Base-by-base conservation (phyloP, 129 eudicot species). In the Chrysanthemum seticuspe region DNA sequence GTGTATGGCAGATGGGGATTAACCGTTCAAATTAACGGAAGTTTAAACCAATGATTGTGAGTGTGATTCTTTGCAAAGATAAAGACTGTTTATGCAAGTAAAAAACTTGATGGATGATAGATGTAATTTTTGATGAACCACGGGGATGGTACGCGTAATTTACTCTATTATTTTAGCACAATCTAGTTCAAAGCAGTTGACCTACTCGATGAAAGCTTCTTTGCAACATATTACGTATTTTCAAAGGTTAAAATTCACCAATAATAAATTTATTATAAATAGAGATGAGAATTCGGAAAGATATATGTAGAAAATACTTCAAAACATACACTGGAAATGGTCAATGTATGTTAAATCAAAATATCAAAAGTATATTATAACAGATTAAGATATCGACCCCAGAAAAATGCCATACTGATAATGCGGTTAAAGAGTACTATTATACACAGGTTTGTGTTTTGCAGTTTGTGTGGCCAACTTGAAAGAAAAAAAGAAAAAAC, bases 301-400 rank as follows among this genome's bases (percentile, higher is more conserved):
- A 15, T 19, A 68, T 50, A 19, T 49, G 6, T 67, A 21, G 6
- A 19, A 1, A 40, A 40, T 12, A 71, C 16, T 56, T 12, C 10
- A 13, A 13, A 62, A 13, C 48, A 11, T 62, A 13, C 65, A 29
- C 18, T 4, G 31, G 10, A 61, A 29, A 61, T 61, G 65, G 18
- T 18, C 4, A 67, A 68, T 10, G 47, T 51, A 68, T 68, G 61
- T 68, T 68, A 25, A 50, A 51, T 51, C 47, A 68, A 68, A 68
- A 68, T 68, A 49, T 49, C 6, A 14, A 21, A 65, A 23, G 25
- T 49, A 68, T 14, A 51, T 68, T 1, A 16, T 14, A 70, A 71
- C 65, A 56, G 21, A 71, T 55, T 70, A 34, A 66, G 56, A 66
- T 66, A 18, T 45, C 16, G 27, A 65, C 21, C 51, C n/a, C n/a